A percentile compares a stretch with the other conserved stretches of the same genome.
Conservation (phyloP, 2,329 filamentous ascomycete genomes). For the Cadophora luteo-olivacea region DNA sequence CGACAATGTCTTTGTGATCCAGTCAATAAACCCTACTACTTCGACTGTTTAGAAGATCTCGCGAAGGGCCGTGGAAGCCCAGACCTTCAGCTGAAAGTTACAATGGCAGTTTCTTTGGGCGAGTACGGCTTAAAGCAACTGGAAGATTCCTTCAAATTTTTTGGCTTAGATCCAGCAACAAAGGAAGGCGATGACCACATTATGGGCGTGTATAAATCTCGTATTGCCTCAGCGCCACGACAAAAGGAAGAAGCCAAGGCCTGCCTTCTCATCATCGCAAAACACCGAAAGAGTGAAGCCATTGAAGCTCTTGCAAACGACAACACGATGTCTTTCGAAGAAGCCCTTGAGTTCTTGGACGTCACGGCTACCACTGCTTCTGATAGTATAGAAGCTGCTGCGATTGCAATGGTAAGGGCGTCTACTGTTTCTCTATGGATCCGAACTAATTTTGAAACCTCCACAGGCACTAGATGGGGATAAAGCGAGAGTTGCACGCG, state of each 20-base stretch:
- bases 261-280: slow-evolving; percentile 65
- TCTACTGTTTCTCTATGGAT: not conserved
- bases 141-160: slow-evolving; percentile 61
- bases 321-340: slow-evolving; percentile 62
- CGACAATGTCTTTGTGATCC: slow-evolving; percentile 64
- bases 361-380: slow-evolving; percentile 44
- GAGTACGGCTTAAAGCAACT: slow-evolving; percentile 63
- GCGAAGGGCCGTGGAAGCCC: slow-evolving; percentile 57
- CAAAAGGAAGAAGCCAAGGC: slow-evolving; percentile 62
- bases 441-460: slow-evolving; percentile 15
- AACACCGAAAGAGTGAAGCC: slow-evolving; percentile 60
- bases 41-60: slow-evolving; percentile 69
- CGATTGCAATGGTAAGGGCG: slow-evolving; percentile 41
- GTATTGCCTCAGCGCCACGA: slow-evolving; percentile 58
- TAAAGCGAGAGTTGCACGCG: slow-evolving; percentile 41
- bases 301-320: slow-evolving; percentile 65
- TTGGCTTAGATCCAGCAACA: slow-evolving; percentile 58
- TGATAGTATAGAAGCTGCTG: slow-evolving; percentile 44
- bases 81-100: slow-evolving; percentile 62
- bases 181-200: slow-evolving; percentile 63
- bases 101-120: slow-evolving; percentile 63
- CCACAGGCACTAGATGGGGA: slow-evolving; percentile 41
- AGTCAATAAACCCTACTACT: slow-evolving; percentile 62
- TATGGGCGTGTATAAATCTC: slow-evolving; percentile 65
- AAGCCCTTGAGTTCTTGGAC: slow-evolving; percentile 68